Percentiles rank a stretch among this genome's conserved stretches.
phyloP scores from a whole-genome alignment of 2,329 filamentous ascomycete genomes.

The Grosmannia serpens region DNA sequence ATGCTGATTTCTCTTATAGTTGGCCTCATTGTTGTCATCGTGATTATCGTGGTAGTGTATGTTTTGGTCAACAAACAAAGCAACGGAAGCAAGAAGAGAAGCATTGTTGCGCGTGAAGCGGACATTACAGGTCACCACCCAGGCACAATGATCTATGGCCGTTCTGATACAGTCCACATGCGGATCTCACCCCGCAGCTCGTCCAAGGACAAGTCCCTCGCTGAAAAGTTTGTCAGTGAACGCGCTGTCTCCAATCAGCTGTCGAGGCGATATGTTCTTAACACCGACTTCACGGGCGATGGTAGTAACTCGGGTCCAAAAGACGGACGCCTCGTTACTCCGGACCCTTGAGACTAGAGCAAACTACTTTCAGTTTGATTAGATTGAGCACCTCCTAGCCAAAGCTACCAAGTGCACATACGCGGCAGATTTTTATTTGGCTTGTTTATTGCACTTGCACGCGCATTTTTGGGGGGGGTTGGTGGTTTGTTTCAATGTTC shows the following conservation, averaged over 20 bases:
- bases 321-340: background rate
- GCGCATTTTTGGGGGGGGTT: too few species aligned
- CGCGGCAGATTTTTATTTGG: background rate
- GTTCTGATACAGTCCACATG: background rate
- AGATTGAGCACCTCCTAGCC: too few species aligned
- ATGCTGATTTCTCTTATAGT: constrained; percentile 22
- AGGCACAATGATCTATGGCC: constrained; percentile 10
- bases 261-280: constrained; percentile 6
- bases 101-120: constrained; percentile 13
- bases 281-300: constrained; percentile 9
- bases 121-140: constrained; percentile 13
- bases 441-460: background rate
- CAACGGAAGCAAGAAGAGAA: constrained; percentile 19
- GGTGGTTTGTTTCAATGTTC: background rate
- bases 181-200: background rate
- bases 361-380: too few species aligned
- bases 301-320: background rate
- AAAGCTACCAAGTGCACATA: background rate
- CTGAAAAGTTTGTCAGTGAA: background rate
- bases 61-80: constrained; percentile 28
- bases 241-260: background rate
- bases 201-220: background rate
- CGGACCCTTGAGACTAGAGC: background rate
- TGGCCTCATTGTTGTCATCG: constrained; percentile 39
- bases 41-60: constrained; percentile 38